These are phyloP conservation scores for Claviceps sp. DNA, from an alignment of 2,329 filamentous ascomycete species.

Conservation along the genomic window DNA sequence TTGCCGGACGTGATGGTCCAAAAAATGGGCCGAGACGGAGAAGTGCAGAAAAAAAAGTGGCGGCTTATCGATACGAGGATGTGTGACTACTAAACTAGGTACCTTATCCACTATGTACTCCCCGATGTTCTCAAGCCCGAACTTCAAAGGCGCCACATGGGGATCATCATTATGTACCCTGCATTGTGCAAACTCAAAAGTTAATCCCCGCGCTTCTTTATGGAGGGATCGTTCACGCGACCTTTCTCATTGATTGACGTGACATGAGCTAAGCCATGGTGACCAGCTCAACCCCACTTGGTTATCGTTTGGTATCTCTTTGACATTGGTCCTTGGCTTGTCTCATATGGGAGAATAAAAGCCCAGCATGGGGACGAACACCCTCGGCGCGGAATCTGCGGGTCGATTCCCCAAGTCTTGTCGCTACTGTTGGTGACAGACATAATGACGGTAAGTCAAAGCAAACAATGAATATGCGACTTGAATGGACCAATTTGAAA, in stretches of 20 bases:
- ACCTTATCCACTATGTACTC: background rate
- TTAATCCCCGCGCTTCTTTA: background rate
- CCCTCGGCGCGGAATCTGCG: too few relatives aligned
- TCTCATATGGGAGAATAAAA: background rate
- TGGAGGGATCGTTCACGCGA: background rate
- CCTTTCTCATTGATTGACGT: background rate
- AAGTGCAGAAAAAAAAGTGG: slow-evolving; percentile 5
- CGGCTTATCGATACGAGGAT: background rate
- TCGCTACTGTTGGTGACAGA: background rate
- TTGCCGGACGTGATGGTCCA: background rate
- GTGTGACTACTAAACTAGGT: too few relatives aligned
- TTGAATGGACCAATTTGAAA: background rate
- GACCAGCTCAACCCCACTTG: background rate
- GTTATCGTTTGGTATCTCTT: background rate
- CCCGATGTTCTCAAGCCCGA: too few relatives aligned
- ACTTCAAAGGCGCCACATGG: too few relatives aligned
- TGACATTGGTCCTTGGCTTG: background rate
- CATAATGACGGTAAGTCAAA: slow-evolving; percentile 12
- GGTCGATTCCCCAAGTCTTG: background rate
- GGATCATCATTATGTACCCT: too few relatives aligned
- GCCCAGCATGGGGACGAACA: background rate
- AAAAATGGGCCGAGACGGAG: slow-evolving; percentile 9
- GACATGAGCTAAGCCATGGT: background rate
- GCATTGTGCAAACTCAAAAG: too few relatives aligned
- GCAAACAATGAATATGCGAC: background rate